A percentile compares a stretch with the other conserved stretches of the same genome.
These are phyloP conservation scores for Prunus mume DNA, from an alignment of 306 rosid species.

Conservation along the genomic window DNA sequence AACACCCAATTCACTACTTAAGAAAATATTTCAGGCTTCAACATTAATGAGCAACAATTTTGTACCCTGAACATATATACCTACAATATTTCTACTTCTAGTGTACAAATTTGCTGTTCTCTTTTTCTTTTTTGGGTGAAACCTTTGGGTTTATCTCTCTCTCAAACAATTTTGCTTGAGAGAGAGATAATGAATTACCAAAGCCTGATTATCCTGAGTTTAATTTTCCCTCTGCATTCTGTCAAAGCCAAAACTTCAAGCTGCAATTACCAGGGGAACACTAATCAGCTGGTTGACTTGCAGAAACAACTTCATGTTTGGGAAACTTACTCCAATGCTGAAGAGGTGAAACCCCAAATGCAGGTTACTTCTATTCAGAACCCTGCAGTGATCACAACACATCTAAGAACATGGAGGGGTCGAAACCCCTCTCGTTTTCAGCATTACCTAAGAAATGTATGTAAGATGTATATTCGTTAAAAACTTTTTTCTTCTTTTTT, in stretches of 20 bases:
- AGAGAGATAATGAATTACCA: slow-evolving; percentile 19
- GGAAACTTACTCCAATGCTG: not conserved
- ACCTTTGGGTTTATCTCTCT: not conserved
- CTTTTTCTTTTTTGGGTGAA: not conserved
- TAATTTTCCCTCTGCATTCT: slow-evolving; percentile 12
- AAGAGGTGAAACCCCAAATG: slow-evolving; percentile 13
- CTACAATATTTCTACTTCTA: not conserved
- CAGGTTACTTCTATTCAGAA: slow-evolving; percentile 8
- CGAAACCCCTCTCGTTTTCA: slow-evolving; percentile 9
- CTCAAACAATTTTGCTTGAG: not conserved
- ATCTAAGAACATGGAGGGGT: slow-evolving; percentile 14
- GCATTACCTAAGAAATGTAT: slow-evolving; percentile 38
- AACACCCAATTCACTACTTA: slow-evolving; percentile 6
- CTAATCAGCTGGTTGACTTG: slow-evolving; percentile 4
- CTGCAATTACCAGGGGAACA: slow-evolving; percentile 1
- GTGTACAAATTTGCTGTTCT: not conserved
- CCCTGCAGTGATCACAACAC: slow-evolving; percentile 22
- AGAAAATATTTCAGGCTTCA: not conserved
- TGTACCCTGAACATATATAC: not conserved
- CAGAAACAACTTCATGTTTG: not conserved
- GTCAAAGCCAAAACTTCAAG: slow-evolving; percentile 10
- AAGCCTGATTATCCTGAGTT: slow-evolving; percentile 21
- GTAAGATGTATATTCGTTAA: slow-evolving; percentile 1
- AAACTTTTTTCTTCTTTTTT: not conserved
- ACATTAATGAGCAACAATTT: not conserved